Base-by-base conservation (phyloP, 148 eudicot genomes). In the Persicaria maculosa region DNA sequence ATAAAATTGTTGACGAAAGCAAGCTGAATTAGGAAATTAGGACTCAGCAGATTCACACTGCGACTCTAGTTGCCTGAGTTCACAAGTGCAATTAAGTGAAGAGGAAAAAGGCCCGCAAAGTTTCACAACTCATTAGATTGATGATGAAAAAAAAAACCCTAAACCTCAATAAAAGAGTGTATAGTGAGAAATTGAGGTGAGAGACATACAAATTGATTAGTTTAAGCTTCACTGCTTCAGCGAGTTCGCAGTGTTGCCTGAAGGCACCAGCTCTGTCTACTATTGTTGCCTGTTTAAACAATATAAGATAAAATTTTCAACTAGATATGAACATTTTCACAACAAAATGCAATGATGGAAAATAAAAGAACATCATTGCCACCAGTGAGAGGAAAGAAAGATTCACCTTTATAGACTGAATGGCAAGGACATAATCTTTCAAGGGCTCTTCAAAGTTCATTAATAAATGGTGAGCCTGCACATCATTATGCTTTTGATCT, bases 361-460 rank as follows among this genome's bases (percentile, higher is more conserved):
- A 17, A 1, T 19, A 7, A 40, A 4, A 65, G 40, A 65, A 40
- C 4, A 65, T 10, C 47, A 65, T 2, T 43, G 47, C 9, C 4
- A 16, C 11, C 70, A 65, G 2, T 36, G 4, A 36, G 12, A 15
- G 31, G 52, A 70, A 74, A 76, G 64, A 47, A 72, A 78, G 74
- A 67, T 74, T 74, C 45, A 89, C 98, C 94, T 95, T 95, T 68
- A 95, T 92, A 72, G 98, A 95, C 72, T 95, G 98, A 85, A 95
- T 97, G 69, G 92, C 93, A 58, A 93, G 96, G 48, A 95, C 96
- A 86, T 90, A 95, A 81, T 92, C 97, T 81, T 95, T 95, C 82
- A 95, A 78, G 43, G 98, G 98, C 80, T 95, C 98, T 87, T 92
- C 98, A 78, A 95, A 95, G 75, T 88, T 90, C 97, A 95, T 91